Base-by-base conservation (phyloP, 2,329 filamentous ascomycete species). In the Dichotomopilus funicola region DNA sequence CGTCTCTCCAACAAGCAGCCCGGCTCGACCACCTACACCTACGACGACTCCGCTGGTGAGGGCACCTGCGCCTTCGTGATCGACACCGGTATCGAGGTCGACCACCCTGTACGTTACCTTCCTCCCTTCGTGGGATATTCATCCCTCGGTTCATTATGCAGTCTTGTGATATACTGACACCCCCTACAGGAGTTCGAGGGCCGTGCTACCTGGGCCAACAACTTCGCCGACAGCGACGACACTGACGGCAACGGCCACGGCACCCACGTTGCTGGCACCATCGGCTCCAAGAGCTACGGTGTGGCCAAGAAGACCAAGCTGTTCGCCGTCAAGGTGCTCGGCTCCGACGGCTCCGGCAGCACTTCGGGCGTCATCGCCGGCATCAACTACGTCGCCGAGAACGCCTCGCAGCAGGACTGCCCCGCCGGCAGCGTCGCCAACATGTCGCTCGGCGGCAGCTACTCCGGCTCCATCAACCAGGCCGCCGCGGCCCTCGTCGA, bases 361-460 rank as follows among this genome's bases (percentile, higher is more conserved):
- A 70, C 63, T 62, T 72, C 73, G 7, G 70, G 65, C 55, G 71
- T 76, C 62, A 69, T 77, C 51, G 72, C 72, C 27, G 74, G 73
- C 59, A 74, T 75, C 60, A 71, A 75, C 65, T 75, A 66, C 43
- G 73, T 75, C 11, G 63, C 66, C 54, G 55, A 61, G 43, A 72
- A 76, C 61, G 63, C 69, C 19, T 40, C 61, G 50, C 65, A 56
- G 12, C 70, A 70, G 55, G 64, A 52, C 59, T 75, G 74, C 68
- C 67, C 70, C 62, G 71, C 67, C 51, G 74, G 75, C 43, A 69
- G 73, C 41, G 78, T 82, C 12, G 74, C 78, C 62, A 80, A 77
- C 70, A 80, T 83, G 79, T 80, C 77, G 12, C 75, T 83, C 4
- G 79, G 80, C 8, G 79, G 79, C 12, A 51, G 62, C 55, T 68